Percentiles rank a stretch among this genome's conserved stretches.
Evolutionary conservation across 371 early-diverging fungal genomes (phyloP).

Genomic region (Saksenaea oblongispora): DNA sequence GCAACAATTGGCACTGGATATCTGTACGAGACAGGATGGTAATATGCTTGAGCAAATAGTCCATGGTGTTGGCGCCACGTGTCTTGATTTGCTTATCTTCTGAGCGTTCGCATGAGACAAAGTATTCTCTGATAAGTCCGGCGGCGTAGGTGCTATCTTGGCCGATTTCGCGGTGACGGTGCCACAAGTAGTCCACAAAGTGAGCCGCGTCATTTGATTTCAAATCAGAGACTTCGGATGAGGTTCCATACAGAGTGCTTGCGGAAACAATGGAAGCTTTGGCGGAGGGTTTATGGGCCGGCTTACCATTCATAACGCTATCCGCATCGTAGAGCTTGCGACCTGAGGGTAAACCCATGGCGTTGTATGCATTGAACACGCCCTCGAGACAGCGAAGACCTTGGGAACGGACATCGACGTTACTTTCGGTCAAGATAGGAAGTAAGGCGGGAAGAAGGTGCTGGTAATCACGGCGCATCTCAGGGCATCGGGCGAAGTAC

Average conservation of each 20-base stretch:
- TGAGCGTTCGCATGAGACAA: constrained; percentile 23
- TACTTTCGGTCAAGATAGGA: constrained; percentile 56
- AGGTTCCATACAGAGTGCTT: constrained; percentile 43
- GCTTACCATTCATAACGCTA: constrained; percentile 17
- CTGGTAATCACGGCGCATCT: constrained; percentile 69
- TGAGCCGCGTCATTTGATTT: constrained; percentile 50
- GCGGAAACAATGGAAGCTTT: constrained; percentile 40
- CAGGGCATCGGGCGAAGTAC: constrained; percentile 50
- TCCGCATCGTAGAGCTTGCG: constrained; percentile 43
- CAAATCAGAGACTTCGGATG: constrained; percentile 50
- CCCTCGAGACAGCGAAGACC: constrained; percentile 58
- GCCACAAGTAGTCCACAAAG: constrained; percentile 53
- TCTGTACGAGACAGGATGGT: constrained; percentile 45
- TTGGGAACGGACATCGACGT: constrained; percentile 57
- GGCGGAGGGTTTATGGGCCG: constrained; percentile 57
- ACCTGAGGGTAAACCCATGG: constrained; percentile 26
- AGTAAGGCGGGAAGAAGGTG: constrained; percentile 78
- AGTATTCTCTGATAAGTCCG: constrained; percentile 29
- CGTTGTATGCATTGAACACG: constrained; percentile 45
- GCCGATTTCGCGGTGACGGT: constrained; percentile 37
- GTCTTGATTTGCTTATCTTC: constrained; percentile 32
- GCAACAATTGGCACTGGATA: constrained; percentile 58
- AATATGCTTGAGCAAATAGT: constrained; percentile 73
- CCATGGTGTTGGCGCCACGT: constrained; percentile 40
- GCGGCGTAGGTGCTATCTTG: constrained; percentile 32